Evolutionary conservation across 371 early-diverging fungal species (phyloP).

Genomic region (Mortierella sp.): DNA sequence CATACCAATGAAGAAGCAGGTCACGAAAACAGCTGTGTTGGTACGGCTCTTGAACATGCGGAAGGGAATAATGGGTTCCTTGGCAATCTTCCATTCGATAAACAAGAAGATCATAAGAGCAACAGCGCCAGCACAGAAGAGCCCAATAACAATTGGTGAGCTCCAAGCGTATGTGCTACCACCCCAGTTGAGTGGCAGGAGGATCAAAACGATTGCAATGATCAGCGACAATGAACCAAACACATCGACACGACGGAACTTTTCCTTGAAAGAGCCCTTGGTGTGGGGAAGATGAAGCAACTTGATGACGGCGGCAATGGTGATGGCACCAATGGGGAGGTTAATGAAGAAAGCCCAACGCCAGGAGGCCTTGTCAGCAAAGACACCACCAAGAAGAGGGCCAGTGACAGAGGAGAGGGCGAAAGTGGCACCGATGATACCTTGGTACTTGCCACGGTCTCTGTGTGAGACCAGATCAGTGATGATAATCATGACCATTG

Average conservation of each 20-base stretch:
- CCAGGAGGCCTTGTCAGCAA: constrained; percentile 74
- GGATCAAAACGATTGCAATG: constrained; percentile 59
- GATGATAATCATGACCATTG: constrained; percentile 65
- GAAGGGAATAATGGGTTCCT: constrained; percentile 66
- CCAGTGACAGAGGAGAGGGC: constrained; percentile 75
- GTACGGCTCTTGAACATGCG: constrained; percentile 56
- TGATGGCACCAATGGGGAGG: constrained; percentile 67
- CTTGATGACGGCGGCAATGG: constrained; percentile 57
- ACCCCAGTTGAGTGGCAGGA: constrained; percentile 69
- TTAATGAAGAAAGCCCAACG: constrained; percentile 78
- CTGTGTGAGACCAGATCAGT: constrained; percentile 61
- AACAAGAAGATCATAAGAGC: constrained; percentile 57
- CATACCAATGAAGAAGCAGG: constrained; percentile 62
- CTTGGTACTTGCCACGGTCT: constrained; percentile 62
- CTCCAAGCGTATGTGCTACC: constrained; percentile 47
- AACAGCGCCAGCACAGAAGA: constrained; percentile 63
- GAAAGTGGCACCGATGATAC: constrained; percentile 62
- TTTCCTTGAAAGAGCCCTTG: constrained; percentile 58
- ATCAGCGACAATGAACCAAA: constrained; percentile 62
- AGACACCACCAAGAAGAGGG: constrained; percentile 78
- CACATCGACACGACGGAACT: constrained; percentile 77
- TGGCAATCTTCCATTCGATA: constrained; percentile 64
- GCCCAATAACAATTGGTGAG: constrained; percentile 60
- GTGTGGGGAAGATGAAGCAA: constrained; percentile 58
- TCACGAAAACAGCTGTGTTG: constrained; percentile 47